Base-by-base conservation (phyloP, 805 yeast species). In the Pichia cephalocereana region DNA sequence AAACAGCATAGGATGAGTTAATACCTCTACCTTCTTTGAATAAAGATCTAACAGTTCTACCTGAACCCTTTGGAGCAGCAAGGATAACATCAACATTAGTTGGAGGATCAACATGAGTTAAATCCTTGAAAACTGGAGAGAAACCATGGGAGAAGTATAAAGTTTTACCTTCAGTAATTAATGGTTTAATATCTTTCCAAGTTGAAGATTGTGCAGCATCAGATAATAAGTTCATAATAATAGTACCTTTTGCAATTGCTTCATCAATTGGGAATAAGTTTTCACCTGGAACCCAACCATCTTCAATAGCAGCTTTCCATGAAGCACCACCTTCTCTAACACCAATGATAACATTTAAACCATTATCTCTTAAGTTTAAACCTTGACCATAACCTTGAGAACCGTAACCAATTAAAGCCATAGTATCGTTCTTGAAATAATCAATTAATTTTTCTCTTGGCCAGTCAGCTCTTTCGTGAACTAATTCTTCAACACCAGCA, bases 381-480 rank as follows among this genome's bases (percentile, higher is more conserved):
- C 97, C 98, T 79, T 93, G 99, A 70, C 99, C 99, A 80, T 93
- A 91, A 80, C 99, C 99, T 78, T 93, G 99, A 59, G 99, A 91
- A 69, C 99, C 99, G 83, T 93, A 93, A 74, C 99, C 99, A 62
- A 93, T 90, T 67, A 93, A 75, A 60, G 99, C 98, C 67, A 93
- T 77, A 54, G 99, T 93, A 71, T 93, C 98, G 73, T 90, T 77
- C 82, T 93, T 91, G 89, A 93, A 93, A 81, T 90, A 93, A 66
- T 88, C 90, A 56, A 83, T 79, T 66, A 93, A 79, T 79, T 86
- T 91, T 76, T 91, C 98, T 71, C 84, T 80, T 74, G 99, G 99
- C 99, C 99, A 93, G 86, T 93, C 99, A 64, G 89, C 83, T 75
- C 99, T 87, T 80, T 93, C 98, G 79, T 93, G 91, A 60, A 93